Evolutionary conservation across 2,329 filamentous ascomycete genomes (phyloP), one percentile per base, ranked within the genome.

Genomic region (Ceratocystis diversiconidia): DNA sequence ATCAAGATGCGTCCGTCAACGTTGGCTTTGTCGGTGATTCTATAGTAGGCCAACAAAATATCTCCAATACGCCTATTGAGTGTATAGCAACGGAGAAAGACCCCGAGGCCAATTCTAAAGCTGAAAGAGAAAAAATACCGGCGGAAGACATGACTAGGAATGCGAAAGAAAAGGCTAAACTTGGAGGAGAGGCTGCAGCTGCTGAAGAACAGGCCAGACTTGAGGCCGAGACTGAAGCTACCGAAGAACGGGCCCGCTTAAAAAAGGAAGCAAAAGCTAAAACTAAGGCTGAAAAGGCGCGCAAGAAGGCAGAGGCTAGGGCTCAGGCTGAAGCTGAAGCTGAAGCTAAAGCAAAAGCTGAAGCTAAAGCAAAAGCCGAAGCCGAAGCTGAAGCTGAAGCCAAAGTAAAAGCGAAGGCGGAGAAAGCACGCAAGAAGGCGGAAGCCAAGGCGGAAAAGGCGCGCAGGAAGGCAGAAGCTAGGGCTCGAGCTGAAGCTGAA

Each of bases 241-340:
- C 10, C 1, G 17, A 65, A 15, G 43, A 41, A 17, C 30, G 52
- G n/a, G 52, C 36, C 15, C 19, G 32, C 17, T 22, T 61, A 6
- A 60, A 32, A 43, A 65, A 41, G 17, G 48, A 44, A n/a, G 43
- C 25, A 25, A 55, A 55, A 46, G 50, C 44, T 19, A 62, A 63
- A 28, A 2, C 41, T 0, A 25, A 44, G 60, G 22, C 64, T 2
- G 36, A 62, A 50, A 62, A 62, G 19, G 41, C 19, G 3, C 46
- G 50, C 15, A 25, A 52, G 32, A 44, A 65, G 46, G 36, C 12
- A 48, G 32, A 64, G 8, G 46, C 32, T 15, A 25, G 12, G 15
- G 44, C 32, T 19, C 41, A 50, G n/a, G 61, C 36, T 22, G 22
- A 25, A 25, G 22, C 22, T 25, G 22, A 25, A 25, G 22, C 22